A percentile compares a stretch with the other conserved stretches of the same genome.
Evolutionary conservation across 148 eudicot species (phyloP).

Genomic region (Rhododendron mucronatum): DNA sequence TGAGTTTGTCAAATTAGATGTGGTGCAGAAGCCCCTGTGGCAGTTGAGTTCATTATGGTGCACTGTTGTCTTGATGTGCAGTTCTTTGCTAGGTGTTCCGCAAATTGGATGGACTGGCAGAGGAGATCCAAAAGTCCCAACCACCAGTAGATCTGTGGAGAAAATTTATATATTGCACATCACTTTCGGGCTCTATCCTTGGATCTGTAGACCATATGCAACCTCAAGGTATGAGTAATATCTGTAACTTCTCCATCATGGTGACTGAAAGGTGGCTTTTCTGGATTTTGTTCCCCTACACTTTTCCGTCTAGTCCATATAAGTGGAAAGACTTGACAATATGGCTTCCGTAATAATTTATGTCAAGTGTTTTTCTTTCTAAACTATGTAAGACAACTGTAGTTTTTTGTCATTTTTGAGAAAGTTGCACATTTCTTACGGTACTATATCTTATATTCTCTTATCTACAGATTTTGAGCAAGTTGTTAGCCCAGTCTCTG

Average conservation of each 20-base stretch:
- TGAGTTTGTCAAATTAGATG: slow-evolving; percentile 23
- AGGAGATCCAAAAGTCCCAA: slow-evolving; percentile 68
- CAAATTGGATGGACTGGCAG: slow-evolving; percentile 78
- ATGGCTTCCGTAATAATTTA: neutral
- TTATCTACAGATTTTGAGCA: slow-evolving; percentile 75
- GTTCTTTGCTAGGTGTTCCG: slow-evolving; percentile 65
- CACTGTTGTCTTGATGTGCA: slow-evolving; percentile 43
- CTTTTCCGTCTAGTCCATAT: neutral
- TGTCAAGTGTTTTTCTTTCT: neutral
- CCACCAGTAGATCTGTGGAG: slow-evolving; percentile 96
- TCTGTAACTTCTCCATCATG: neutral
- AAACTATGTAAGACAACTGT: neutral
- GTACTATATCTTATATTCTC: neutral
- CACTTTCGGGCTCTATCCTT: slow-evolving; percentile 78
- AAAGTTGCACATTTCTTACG: neutral
- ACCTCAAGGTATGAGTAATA: slow-evolving; percentile 68
- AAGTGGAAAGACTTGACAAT: neutral
- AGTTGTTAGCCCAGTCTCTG: slow-evolving; percentile 74
- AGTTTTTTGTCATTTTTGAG: neutral
- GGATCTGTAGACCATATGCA: slow-evolving; percentile 97
- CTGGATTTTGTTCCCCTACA: neutral
- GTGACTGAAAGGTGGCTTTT: slow-evolving; percentile 1
- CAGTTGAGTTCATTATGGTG: slow-evolving; percentile 14
- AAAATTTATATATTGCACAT: slow-evolving; percentile 90
- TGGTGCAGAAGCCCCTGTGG: neutral